These are phyloP conservation scores for Panaeolus cyanescens DNA, from an alignment of 768 basidiomycete genomes.

Conservation along the genomic window DNA sequence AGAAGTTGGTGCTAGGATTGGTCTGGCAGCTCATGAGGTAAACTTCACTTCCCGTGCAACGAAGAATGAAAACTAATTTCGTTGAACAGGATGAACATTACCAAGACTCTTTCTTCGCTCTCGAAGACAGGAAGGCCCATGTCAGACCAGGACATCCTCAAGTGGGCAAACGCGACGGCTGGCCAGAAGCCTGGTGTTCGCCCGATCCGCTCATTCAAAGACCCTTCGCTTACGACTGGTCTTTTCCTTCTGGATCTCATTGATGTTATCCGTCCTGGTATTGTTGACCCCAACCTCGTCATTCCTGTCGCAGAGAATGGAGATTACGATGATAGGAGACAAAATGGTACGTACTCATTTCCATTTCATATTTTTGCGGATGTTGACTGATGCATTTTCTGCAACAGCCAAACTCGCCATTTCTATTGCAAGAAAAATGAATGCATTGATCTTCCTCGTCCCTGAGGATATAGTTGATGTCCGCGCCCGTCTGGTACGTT, in stretches of 20 bases:
- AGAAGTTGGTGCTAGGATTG: constrained; percentile 91
- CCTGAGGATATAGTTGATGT: constrained; percentile 98
- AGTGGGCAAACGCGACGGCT: constrained; percentile 93
- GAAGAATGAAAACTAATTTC: background rate
- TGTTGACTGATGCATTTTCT: constrained; percentile 9
- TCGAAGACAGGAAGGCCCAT: constrained; percentile 79
- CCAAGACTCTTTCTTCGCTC: constrained; percentile 82
- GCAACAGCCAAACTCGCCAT: constrained; percentile 89
- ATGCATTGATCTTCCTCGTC: constrained; percentile 93
- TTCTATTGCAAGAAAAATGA: constrained; percentile 98
- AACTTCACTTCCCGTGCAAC: constrained; percentile 18
- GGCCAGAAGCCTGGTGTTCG: constrained; percentile 63
- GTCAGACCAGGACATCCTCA: constrained; percentile 91
- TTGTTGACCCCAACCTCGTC: constrained; percentile 88
- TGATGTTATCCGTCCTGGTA: constrained; percentile 89
- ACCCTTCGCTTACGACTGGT: constrained; percentile 84
- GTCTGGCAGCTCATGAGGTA: constrained; percentile 98
- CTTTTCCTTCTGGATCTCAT: constrained; percentile 93
- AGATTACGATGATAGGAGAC: constrained; percentile 84
- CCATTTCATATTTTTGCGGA: background rate
- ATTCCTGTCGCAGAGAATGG: constrained; percentile 59
- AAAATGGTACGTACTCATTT: constrained; percentile 74
- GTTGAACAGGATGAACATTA: constrained; percentile 73
- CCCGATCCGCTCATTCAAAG: constrained; percentile 88
- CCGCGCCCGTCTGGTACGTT: constrained; percentile 81